Evolutionary conservation across 2,329 filamentous ascomycete genomes (phyloP).

Genomic region (Cladosporium sp.): DNA sequence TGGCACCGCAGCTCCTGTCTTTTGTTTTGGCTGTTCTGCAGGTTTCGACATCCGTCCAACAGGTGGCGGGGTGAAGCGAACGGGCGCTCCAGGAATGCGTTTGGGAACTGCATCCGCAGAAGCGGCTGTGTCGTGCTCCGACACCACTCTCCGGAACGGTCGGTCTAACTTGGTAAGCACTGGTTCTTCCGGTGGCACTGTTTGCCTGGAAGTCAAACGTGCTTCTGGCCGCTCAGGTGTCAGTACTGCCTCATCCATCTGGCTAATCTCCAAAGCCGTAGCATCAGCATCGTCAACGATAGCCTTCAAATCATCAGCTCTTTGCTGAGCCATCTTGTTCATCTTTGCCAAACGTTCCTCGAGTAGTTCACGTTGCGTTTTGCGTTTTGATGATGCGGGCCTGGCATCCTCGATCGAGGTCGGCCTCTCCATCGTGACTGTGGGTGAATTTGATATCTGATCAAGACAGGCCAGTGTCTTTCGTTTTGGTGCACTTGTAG

Average conservation of each 20-base stretch:
- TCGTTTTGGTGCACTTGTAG: conserved; percentile 43
- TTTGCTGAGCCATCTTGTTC: conserved; percentile 28
- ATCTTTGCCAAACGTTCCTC: conserved; percentile 36
- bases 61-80: conserved; percentile 33
- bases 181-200: conserved; percentile 8
- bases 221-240: neutral
- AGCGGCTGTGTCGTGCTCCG: conserved; percentile 24
- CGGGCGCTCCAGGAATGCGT: conserved; percentile 33
- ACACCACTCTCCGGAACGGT: conserved; percentile 26
- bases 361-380: conserved; percentile 30
- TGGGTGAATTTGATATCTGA: conserved; percentile 26
- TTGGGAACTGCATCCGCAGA: conserved; percentile 19
- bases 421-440: neutral
- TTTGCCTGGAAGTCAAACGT: neutral
- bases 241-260: conserved; percentile 10
- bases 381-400: conserved; percentile 14
- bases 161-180: conserved; percentile 10
- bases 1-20: neutral
- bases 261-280: conserved; percentile 14
- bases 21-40: neutral
- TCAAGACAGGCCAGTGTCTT: conserved; percentile 47
- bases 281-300: conserved; percentile 19
- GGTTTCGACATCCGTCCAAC: conserved; percentile 15
- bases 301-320: conserved; percentile 18
- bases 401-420: neutral